These are phyloP conservation scores for Yarrowia sp. DNA, from an alignment of 805 yeast genomes.

Conservation along the genomic window DNA sequence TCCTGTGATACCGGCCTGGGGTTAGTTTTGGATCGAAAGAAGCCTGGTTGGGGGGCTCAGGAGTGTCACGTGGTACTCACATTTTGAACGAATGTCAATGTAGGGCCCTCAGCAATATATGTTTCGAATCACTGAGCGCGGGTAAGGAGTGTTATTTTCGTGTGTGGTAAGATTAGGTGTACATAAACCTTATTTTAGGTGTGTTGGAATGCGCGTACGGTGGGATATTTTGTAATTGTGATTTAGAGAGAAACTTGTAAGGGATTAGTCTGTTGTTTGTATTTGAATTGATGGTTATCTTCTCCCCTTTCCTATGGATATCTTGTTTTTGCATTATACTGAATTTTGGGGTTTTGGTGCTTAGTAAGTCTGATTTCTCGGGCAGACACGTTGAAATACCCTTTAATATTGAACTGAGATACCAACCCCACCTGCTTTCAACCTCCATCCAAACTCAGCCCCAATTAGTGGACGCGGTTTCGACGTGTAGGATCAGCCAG, in stretches of 20 bases:
- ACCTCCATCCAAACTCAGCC: neutral
- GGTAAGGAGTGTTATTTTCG: slow-evolving; percentile 10
- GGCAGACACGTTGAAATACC: neutral
- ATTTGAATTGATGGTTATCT: neutral
- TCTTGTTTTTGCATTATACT: neutral
- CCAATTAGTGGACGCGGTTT: neutral
- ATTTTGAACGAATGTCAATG: slow-evolving; percentile 1
- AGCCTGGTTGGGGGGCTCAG: neutral
- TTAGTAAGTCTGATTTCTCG: too few relatives aligned
- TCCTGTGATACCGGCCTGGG: slow-evolving; percentile 23
- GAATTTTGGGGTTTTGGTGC: neutral
- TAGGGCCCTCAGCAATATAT: slow-evolving; percentile 7
- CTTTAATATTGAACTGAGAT: too few relatives aligned
- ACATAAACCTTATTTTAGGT: neutral
- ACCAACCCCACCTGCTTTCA: too few relatives aligned
- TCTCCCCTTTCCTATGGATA: neutral
- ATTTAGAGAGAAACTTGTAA: too few relatives aligned
- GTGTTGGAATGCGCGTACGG: neutral
- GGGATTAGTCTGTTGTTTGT: too few relatives aligned
- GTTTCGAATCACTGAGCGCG: neutral
- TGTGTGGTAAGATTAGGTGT: slow-evolving; percentile 4
- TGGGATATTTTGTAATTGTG: neutral
- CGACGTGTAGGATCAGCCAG: neutral
- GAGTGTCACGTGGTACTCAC: slow-evolving; percentile 3
- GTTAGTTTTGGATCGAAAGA: neutral